These are phyloP conservation scores for Globisporangium parvum DNA, from an alignment of 352 stramenopile genomes.

Conservation along the genomic window DNA sequence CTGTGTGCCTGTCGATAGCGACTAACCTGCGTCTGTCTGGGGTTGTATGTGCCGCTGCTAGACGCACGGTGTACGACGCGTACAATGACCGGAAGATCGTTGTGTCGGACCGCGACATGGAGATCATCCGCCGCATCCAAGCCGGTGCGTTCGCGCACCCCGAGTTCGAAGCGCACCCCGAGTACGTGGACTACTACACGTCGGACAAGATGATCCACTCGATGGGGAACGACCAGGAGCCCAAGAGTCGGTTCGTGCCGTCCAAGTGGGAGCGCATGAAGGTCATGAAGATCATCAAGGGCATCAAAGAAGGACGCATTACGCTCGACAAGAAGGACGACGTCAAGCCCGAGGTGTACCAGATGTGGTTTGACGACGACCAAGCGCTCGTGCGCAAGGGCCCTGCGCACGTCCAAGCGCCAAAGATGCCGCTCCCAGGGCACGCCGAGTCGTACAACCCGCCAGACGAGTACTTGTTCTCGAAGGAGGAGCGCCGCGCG, in stretches of 20 bases:
- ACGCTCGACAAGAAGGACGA: constrained; percentile 89
- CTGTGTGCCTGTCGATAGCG: constrained; percentile 10
- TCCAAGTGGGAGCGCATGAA: constrained; percentile 98
- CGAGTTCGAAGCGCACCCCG: constrained; percentile 89
- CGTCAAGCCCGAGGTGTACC: constrained; percentile 87
- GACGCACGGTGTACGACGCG: constrained; percentile 96
- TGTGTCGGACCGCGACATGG: constrained; percentile 95
- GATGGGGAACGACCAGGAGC: constrained; percentile 82
- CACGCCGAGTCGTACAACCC: constrained; percentile 99
- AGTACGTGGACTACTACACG: constrained; percentile 89
- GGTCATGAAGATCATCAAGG: constrained; percentile 95
- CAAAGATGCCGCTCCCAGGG: constrained; percentile 96
- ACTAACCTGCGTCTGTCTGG: background rate
- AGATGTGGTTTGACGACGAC: constrained; percentile 92
- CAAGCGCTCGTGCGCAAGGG: constrained; percentile 87
- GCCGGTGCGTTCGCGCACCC: constrained; percentile 87
- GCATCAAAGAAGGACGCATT: constrained; percentile 95
- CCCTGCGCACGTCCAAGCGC: constrained; percentile 94
- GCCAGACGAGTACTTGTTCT: constrained; percentile 98
- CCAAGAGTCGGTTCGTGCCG: constrained; percentile 93
- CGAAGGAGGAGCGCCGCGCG: constrained; percentile 93
- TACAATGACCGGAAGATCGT: constrained; percentile 98
- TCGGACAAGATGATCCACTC: constrained; percentile 86
- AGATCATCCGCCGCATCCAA: constrained; percentile 97
- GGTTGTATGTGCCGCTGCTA: constrained; percentile 16